These are phyloP conservation scores for Euphrasia confusa DNA, from an alignment of 257 asterid genomes.

Conservation along the genomic window DNA sequence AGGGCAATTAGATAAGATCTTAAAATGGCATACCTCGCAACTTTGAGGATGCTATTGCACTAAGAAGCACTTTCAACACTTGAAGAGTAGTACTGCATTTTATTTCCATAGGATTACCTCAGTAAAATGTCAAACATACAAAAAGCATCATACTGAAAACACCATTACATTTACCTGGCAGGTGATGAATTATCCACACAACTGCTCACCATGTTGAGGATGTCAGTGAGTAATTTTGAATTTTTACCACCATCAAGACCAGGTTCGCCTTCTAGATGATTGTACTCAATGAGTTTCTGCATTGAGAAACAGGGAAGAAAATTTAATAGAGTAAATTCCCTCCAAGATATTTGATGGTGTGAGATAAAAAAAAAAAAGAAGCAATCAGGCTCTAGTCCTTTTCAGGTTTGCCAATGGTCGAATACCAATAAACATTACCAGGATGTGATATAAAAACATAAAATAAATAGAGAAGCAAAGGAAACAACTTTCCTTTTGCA, in stretches of 20 bases:
- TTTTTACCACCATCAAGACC: slow-evolving; percentile 80
- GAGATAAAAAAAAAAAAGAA: slow-evolving; percentile 13
- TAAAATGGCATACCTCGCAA: slow-evolving; percentile 67
- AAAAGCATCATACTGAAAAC: slow-evolving; percentile 20
- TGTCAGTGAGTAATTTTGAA: slow-evolving; percentile 62
- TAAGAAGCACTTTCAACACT: slow-evolving; percentile 91
- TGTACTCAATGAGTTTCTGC: slow-evolving; percentile 96
- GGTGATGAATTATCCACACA: slow-evolving; percentile 86
- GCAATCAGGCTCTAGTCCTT: slow-evolving; percentile 16
- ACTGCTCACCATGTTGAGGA: slow-evolving; percentile 78
- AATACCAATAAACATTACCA: slow-evolving; percentile 7
- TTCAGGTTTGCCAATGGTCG: slow-evolving; percentile 8
- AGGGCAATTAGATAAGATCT: slow-evolving; percentile 15
- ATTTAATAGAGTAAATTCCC: slow-evolving; percentile 16
- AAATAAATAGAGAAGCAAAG: slow-evolving; percentile 13
- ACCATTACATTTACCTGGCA: slow-evolving; percentile 59
- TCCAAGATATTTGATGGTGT: slow-evolving; percentile 18
- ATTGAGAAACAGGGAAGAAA: slow-evolving; percentile 18
- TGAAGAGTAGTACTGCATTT: slow-evolving; percentile 88
- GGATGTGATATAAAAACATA: slow-evolving; percentile 8
- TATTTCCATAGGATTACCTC: slow-evolving; percentile 28
- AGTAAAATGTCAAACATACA: slow-evolving; percentile 21
- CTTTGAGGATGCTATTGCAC: slow-evolving; percentile 81
- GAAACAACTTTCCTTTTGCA: slow-evolving; percentile 16
- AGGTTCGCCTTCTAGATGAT: slow-evolving; percentile 97